Evolutionary conservation across 805 yeast species (phyloP), one percentile per base, ranked within the genome.

Genomic region (Saccharomycopsis fodiens): DNA sequence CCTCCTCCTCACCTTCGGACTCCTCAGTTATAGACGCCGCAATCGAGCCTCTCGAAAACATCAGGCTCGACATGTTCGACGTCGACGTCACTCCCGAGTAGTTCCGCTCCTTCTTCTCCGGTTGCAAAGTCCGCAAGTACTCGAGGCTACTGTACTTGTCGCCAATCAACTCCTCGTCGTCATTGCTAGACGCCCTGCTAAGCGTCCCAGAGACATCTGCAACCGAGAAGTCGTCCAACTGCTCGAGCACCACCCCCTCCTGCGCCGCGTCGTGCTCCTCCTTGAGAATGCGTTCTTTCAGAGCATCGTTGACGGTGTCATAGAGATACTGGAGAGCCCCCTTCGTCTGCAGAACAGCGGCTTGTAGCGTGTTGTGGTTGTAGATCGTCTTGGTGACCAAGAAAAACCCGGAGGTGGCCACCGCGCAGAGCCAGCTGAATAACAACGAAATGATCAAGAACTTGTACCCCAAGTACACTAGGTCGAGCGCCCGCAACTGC

Each of bases 151-250:
- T 27, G 27, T 42, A 39, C 27, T 45, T 40, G 7, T 48, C 52
- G 2, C 42, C 48, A 29, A 42, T 21, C 32, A 46, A 12, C 7
- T 48, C 52, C 5, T 48, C 52, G 17, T 48, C 52, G 17, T 39
- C 46, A 17, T 29, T 29, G 4, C 36, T 17, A 7, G 38, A n/a
- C 29, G 29, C 21, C 16, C n/a, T 31, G 27, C 38, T 41, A n/a
- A n/a, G 19, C 27, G 27, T 20, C 12, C 5, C 19, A 6, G 22
- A 10, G 4, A 15, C 19, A 23, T 10, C 21, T 5, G 15, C n/a
- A 19, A 29, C 43, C 13, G 37, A 19, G 30, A 6, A 5, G 5
- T 32, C 36, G 12, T 10, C 8, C 5, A 19, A 10, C 8, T 15
- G 20, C 15, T 32, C 36, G 12, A 15, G 20, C 17, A 10, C 36